Evolutionary conservation across 2,329 filamentous ascomycete species (phyloP).

Genomic region (Pseudogymnoascus sp.): DNA sequence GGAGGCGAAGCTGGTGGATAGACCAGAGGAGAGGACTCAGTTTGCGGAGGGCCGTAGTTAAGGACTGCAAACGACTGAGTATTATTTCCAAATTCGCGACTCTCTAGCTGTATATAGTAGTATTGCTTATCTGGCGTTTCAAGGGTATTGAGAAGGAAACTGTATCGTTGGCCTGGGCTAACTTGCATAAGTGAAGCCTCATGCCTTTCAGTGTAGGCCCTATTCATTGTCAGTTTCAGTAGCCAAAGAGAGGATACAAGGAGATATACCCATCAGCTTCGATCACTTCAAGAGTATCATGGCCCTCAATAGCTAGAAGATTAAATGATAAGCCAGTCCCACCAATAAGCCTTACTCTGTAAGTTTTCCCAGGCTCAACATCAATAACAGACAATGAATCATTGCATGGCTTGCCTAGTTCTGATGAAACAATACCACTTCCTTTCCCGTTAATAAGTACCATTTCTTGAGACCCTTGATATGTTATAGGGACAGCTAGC

Average conservation of each 20-base stretch:
- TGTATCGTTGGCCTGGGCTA: conserved; percentile 41
- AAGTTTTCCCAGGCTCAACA: conserved; percentile 51
- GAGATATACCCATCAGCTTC: conserved; percentile 44
- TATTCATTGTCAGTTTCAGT: conserved; percentile 17
- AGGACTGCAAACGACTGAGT: conserved; percentile 30
- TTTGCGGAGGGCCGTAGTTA: conserved; percentile 27
- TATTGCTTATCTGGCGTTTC: conserved; percentile 24
- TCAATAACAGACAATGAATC: conserved; percentile 41
- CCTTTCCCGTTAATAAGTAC: conserved; percentile 50
- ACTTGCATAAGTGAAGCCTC: conserved; percentile 38
- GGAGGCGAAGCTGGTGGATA: conserved; percentile 18
- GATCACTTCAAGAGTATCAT: conserved; percentile 48
- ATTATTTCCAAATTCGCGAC: conserved; percentile 32
- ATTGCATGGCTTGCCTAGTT: too few relatives aligned
- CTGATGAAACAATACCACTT: background rate
- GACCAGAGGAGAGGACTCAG: background rate
- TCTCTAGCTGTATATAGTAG: conserved; percentile 37
- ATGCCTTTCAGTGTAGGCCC: conserved; percentile 33
- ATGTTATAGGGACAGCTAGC: conserved; percentile 40
- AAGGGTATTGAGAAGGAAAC: conserved; percentile 38
- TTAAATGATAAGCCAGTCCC: conserved; percentile 45
- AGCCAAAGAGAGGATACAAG: background rate
- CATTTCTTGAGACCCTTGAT: too few relatives aligned
- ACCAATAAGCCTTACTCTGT: conserved; percentile 53
- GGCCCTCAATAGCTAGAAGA: conserved; percentile 47